Evolutionary conservation across 192 early-diverging fungal species (phyloP).

Genomic region (Geranomyces michiganensis): DNA sequence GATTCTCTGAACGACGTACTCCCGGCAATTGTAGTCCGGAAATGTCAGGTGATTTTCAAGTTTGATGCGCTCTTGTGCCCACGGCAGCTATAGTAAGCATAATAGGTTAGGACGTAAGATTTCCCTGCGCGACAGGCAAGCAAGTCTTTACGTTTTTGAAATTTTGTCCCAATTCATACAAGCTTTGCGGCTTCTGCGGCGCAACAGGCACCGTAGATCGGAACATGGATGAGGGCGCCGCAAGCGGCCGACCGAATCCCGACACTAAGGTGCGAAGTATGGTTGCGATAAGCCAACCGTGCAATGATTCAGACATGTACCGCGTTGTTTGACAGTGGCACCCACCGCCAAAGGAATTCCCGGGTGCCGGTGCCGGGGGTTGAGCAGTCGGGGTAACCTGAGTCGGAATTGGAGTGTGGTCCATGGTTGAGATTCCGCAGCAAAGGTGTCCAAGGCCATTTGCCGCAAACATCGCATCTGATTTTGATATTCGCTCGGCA

Average conservation of each 20-base stretch:
- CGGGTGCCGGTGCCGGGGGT: no score
- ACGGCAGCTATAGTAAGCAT: conserved; percentile 20
- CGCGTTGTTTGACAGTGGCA: no score
- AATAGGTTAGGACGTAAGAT: not conserved
- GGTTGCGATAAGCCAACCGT: no score
- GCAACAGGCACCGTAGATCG: not conserved
- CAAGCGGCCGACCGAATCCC: no score
- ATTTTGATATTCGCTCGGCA: conserved; percentile 21
- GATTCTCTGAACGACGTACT: conserved; percentile 44
- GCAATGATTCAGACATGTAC: no score
- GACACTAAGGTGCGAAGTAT: no score
- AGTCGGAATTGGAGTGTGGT: not conserved
- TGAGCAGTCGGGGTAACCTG: no score
- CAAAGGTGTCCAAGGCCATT: conserved; percentile 23
- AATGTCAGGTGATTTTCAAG: conserved; percentile 46
- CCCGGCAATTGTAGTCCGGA: conserved; percentile 37
- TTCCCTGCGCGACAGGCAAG: no score
- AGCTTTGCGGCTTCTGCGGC: conserved; percentile 9
- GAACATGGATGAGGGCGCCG: not conserved
- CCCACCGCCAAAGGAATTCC: no score
- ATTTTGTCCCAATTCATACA: conserved; percentile 39
- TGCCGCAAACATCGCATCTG: conserved; percentile 11
- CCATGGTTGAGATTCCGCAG: conserved; percentile 27
- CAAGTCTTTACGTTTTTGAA: conserved; percentile 17
- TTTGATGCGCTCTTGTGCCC: conserved; percentile 47